These are phyloP conservation scores for Aspergillus hiratsukae DNA, from an alignment of 2,329 filamentous ascomycete genomes.

Conservation along the genomic window DNA sequence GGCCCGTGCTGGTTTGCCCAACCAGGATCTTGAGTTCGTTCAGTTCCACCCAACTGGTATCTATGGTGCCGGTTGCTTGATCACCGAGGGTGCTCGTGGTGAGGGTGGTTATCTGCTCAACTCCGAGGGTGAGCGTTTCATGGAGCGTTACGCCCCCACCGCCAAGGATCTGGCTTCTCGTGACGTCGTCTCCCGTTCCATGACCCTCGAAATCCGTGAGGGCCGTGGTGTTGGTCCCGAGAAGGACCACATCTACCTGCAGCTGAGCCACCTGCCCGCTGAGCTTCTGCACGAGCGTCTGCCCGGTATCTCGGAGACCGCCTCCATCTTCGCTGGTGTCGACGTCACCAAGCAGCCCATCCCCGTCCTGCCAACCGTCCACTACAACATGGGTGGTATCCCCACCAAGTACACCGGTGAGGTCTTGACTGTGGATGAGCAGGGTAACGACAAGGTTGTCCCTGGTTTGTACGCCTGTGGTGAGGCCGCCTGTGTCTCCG, in stretches of 20 bases:
- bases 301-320: slow-evolving; percentile 97
- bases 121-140: slow-evolving; percentile 97
- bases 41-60: slow-evolving; percentile 99
- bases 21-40: slow-evolving; percentile 99
- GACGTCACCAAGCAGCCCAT: slow-evolving; percentile 97
- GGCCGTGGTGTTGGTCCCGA: slow-evolving; percentile 94
- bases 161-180: slow-evolving; percentile 96
- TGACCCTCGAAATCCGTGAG: slow-evolving; percentile 97
- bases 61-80: slow-evolving; percentile 95
- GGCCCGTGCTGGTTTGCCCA: slow-evolving; percentile 90
- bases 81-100: slow-evolving; percentile 95
- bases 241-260: slow-evolving; percentile 98
- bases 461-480: slow-evolving; percentile 93
- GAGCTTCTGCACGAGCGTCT: slow-evolving; percentile 94
- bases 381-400: slow-evolving; percentile 99
- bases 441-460: slow-evolving; percentile 87
- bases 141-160: slow-evolving; percentile 97
- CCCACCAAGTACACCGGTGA: slow-evolving; percentile 96
- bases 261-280: slow-evolving; percentile 89
- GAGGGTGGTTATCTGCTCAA: slow-evolving; percentile 98
- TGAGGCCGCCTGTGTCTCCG: slow-evolving; percentile 95
- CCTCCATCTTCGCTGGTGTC: slow-evolving; percentile 93
- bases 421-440: slow-evolving; percentile 80
- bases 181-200: slow-evolving; percentile 94
- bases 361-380: slow-evolving; percentile 90